Evolutionary conservation across 352 stramenopile genomes (phyloP), one percentile per base, ranked within the genome.

Genomic region (Globisporangium spiculum): DNA sequence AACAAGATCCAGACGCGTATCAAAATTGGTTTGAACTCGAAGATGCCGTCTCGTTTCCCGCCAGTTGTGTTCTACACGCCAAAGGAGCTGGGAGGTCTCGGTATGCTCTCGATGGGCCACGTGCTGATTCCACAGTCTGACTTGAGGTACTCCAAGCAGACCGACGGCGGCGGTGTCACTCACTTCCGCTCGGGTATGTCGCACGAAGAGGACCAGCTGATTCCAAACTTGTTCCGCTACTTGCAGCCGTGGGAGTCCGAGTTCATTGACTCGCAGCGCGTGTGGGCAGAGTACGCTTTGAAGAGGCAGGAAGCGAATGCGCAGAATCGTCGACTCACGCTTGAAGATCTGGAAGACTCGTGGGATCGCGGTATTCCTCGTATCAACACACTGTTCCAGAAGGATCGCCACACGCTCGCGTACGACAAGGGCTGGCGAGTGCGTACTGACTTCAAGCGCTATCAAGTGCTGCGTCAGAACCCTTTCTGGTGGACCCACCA

Each of bases 1-100:
- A 99, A 99, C 82, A 99, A 99, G 84, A 99, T 99, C 70, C 98
- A 99, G 78, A 99, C 97, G 57, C 90, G 98, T 79, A 99, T 99
- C 80, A 99, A 99, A 87, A 99, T 99, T 67, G 98, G 98, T 6
- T 77, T 99, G 60, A 99, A 99, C 89, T 99, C 94, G 73, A 99
- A 99, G 80, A 99, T 99, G 97, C 97, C 97, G 48, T 99, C 93
- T 58, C 94, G 98, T 63, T 99, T 99, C 84, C 98, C 98, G 44
- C 98, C 98, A 12, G 97, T 99, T 27, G 98, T 99, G 27, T 99
- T 99, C 77, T 99, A 99, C 78, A 99, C 97, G 20, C 98, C 98
- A 0, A 99, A 99, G 75, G 98, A 99, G 71, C 72, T 99, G 14
- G 98, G 98, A 68, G 98, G 98, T 57, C 85, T 99, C 53, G 98